Conservation (phyloP, 208 protist species). For the Balamuthia mandrillaris region DNA sequence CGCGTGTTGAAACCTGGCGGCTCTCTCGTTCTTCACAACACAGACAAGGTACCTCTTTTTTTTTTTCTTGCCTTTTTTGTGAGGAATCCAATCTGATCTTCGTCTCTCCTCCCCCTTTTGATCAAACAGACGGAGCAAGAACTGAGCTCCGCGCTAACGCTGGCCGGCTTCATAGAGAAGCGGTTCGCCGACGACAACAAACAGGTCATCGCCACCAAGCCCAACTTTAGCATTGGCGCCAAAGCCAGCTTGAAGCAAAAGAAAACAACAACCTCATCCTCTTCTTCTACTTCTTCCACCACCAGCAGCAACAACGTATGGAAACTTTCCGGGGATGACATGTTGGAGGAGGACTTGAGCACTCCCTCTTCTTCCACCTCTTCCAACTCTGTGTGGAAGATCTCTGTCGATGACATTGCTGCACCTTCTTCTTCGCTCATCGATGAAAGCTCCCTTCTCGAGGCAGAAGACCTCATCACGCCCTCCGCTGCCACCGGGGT, state of each 20-base stretch:
- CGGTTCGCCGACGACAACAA: neutral
- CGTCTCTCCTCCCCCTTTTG: neutral
- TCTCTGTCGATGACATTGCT: neutral
- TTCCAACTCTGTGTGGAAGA: too few species aligned
- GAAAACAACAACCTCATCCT: too few species aligned
- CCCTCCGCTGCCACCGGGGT: neutral
- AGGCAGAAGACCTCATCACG: neutral
- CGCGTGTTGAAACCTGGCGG: neutral
- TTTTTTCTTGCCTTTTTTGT: neutral
- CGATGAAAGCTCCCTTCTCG: neutral
- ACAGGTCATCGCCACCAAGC: too few species aligned
- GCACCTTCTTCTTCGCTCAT: too few species aligned
- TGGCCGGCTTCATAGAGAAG: neutral
- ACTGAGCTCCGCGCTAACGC: neutral
- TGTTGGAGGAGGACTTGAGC: too few species aligned
- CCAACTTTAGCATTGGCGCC: too few species aligned
- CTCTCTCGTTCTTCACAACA: neutral
- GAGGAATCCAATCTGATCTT: neutral
- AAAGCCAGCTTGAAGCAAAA: too few species aligned
- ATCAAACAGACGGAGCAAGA: neutral
- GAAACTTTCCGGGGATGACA: too few species aligned
- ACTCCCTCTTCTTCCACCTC: too few species aligned
- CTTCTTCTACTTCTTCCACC: too few species aligned
- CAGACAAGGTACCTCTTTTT: neutral
- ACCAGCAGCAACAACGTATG: too few species aligned